Evolutionary conservation across 2,329 filamentous ascomycete species (phyloP).

Genomic region (Exophiala phaeomuriformis): DNA sequence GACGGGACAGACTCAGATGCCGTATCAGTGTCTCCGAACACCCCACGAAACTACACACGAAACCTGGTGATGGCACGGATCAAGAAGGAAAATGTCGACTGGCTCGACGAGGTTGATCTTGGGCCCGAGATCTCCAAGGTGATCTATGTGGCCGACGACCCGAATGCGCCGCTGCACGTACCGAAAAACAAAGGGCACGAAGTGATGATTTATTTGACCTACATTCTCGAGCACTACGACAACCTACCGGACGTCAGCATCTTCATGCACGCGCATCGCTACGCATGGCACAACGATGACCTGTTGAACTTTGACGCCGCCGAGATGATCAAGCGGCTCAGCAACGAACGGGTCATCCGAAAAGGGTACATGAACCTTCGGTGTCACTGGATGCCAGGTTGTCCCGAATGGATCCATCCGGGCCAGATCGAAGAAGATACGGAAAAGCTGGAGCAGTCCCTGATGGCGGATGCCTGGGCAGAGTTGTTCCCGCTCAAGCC

Average conservation of each 20-base stretch:
- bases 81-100: slow-evolving; percentile 33
- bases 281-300: slow-evolving; percentile 55
- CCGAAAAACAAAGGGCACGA: slow-evolving; percentile 56
- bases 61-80: slow-evolving; percentile 49
- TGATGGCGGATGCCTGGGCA: slow-evolving; percentile 42
- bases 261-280: slow-evolving; percentile 53
- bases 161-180: slow-evolving; percentile 43
- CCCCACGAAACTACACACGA: slow-evolving; percentile 46
- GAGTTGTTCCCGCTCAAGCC: slow-evolving; percentile 42
- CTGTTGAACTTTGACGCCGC: slow-evolving; percentile 45
- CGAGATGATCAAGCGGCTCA: slow-evolving; percentile 46
- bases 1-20: neutral
- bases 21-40: slow-evolving; percentile 35
- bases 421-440: slow-evolving; percentile 34
- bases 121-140: slow-evolving; percentile 43
- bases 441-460: slow-evolving; percentile 41
- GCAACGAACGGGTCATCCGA: slow-evolving; percentile 44
- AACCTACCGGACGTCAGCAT: slow-evolving; percentile 51
- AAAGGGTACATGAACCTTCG: slow-evolving; percentile 55
- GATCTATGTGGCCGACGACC: slow-evolving; percentile 49
- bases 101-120: slow-evolving; percentile 45
- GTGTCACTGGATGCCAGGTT: slow-evolving; percentile 53
- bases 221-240: slow-evolving; percentile 57
- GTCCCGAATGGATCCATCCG: slow-evolving; percentile 52
- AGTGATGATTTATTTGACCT: slow-evolving; percentile 56